Evolutionary conservation across 2,329 filamentous ascomycete genomes (phyloP).

Genomic region (Aschersonia sp.): DNA sequence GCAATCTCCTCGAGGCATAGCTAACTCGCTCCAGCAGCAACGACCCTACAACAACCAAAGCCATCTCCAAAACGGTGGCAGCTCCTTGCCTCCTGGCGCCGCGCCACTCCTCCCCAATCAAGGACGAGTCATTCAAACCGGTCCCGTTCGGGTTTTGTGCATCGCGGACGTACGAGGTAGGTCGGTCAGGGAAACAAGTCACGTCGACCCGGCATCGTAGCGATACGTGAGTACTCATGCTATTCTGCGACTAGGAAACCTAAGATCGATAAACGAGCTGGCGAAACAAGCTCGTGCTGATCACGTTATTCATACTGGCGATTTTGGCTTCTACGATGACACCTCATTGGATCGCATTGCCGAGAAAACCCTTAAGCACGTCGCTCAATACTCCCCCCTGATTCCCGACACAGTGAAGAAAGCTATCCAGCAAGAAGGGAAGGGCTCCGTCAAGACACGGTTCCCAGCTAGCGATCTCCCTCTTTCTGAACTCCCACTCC

Average conservation of each 20-base stretch:
- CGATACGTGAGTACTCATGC: not conserved
- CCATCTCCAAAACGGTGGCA: constrained; percentile 50
- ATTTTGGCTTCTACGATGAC: constrained; percentile 98
- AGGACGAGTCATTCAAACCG: constrained; percentile 50
- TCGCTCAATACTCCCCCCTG: constrained; percentile 93
- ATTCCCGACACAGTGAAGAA: constrained; percentile 67
- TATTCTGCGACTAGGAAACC: constrained; percentile 54
- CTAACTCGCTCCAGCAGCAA: constrained; percentile 16
- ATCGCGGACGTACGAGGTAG: constrained; percentile 59
- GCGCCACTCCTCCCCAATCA: constrained; percentile 53
- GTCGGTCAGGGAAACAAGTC: not conserved
- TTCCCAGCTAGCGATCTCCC: constrained; percentile 72
- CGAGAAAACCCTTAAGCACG: constrained; percentile 96
- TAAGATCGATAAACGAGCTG: constrained; percentile 89
- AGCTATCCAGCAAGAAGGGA: constrained; percentile 47
- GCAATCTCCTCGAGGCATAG: constrained; percentile 5
- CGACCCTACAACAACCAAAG: constrained; percentile 34
- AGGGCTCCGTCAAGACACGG: constrained; percentile 71
- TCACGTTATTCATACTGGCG: constrained; percentile 96
- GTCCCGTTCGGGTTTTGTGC: constrained; percentile 52
- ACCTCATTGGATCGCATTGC: constrained; percentile 92
- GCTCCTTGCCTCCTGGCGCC: constrained; percentile 40
- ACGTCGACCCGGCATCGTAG: too few species aligned
- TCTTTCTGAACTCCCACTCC: constrained; percentile 80
- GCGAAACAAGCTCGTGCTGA: constrained; percentile 89